Conservation (phyloP, 2,329 filamentous ascomycete species). For the Sclerotinia minor region DNA sequence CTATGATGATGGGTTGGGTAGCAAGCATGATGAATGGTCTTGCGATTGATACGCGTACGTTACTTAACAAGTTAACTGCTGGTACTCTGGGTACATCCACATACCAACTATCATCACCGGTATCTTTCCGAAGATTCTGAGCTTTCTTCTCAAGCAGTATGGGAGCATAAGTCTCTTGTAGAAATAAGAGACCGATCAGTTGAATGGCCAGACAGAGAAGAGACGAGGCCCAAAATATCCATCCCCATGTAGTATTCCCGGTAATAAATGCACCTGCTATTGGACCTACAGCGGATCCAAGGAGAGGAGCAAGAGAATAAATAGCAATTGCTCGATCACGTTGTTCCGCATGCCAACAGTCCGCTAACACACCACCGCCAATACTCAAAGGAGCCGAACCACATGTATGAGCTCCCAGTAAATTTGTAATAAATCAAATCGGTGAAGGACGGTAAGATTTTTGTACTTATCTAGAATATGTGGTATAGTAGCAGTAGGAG, state of each 20-base stretch:
- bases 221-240: slow-evolving; percentile 53
- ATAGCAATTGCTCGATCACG: slow-evolving; percentile 47
- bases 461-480: no score
- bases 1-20: slow-evolving; percentile 54
- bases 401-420: no score
- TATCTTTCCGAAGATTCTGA: slow-evolving; percentile 49
- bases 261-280: slow-evolving; percentile 55
- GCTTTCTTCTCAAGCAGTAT: slow-evolving; percentile 49
- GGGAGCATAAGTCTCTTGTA: slow-evolving; percentile 52
- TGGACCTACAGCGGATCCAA: slow-evolving; percentile 43
- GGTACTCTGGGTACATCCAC: slow-evolving; percentile 47
- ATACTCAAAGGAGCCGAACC: slow-evolving; percentile 49
- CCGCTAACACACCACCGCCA: slow-evolving; percentile 47
- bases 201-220: slow-evolving; percentile 46
- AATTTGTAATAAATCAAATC: no score
- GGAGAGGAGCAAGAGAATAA: slow-evolving; percentile 40
- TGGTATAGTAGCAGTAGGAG: no score
- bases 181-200: slow-evolving; percentile 47
- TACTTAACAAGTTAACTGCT: slow-evolving; percentile 43
- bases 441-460: no score
- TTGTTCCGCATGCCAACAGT: slow-evolving; percentile 51
- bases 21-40: slow-evolving; percentile 51
- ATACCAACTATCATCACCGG: slow-evolving; percentile 54
- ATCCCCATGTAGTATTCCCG: slow-evolving; percentile 51
- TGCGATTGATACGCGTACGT: slow-evolving; percentile 42